phyloP scores from a whole-genome alignment of 306 rosid species.

The Lotus japonicus region DNA sequence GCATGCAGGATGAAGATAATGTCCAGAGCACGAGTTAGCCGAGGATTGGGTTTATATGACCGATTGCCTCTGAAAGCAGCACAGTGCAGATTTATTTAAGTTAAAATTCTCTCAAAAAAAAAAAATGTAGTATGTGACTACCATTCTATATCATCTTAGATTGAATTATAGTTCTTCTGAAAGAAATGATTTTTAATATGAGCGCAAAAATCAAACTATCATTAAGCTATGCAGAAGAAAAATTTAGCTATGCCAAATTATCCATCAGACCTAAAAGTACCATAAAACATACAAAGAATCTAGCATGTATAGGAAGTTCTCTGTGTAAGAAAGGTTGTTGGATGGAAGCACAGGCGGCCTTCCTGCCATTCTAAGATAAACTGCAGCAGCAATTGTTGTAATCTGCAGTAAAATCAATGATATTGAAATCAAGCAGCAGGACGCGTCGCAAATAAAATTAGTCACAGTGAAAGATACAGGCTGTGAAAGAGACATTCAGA shows the following conservation, averaged over 20 bases:
- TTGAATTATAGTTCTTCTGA: not conserved
- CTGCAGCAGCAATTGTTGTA: slow-evolving; percentile 85
- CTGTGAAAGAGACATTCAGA: not conserved
- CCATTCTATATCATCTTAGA: not conserved
- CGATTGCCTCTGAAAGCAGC: slow-evolving; percentile 60
- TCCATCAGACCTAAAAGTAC: too few species aligned
- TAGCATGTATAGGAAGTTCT: slow-evolving; percentile 87
- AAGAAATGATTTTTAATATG: not conserved
- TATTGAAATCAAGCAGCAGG: not conserved
- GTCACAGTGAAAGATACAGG: not conserved
- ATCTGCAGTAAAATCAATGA: slow-evolving; percentile 42
- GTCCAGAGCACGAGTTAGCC: slow-evolving; percentile 68
- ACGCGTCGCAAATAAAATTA: not conserved
- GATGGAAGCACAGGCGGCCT: slow-evolving; percentile 90
- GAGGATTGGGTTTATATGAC: slow-evolving; percentile 75
- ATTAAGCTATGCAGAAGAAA: not conserved
- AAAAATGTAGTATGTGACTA: not conserved
- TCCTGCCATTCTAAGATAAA: slow-evolving; percentile 81
- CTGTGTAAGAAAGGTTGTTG: slow-evolving; percentile 70
- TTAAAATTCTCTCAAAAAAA: not conserved
- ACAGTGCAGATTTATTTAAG: not conserved
- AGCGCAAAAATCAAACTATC: not conserved
- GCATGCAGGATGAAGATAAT: slow-evolving; percentile 86
- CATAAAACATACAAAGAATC: slow-evolving; percentile 70
- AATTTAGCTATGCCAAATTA: too few species aligned